Conservation (phyloP, 75 land plant species). For the Selaginella tamariscina region DNA sequence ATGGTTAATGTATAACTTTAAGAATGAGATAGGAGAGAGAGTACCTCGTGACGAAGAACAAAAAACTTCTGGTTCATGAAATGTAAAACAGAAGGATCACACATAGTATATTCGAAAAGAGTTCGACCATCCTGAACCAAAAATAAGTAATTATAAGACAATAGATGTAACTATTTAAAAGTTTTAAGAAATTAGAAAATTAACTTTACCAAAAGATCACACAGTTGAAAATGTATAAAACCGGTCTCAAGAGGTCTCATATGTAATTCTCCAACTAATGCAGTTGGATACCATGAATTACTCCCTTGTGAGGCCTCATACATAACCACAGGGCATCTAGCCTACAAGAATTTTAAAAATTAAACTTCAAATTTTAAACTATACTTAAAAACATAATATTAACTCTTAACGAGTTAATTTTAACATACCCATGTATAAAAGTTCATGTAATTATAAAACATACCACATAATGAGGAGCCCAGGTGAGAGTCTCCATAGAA, state of each 20-base stretch:
- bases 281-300: conserved; percentile 22
- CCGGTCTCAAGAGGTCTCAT: conserved; percentile 29
- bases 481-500: no score
- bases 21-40: neutral
- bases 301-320: conserved; percentile 34
- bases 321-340: conserved; percentile 32
- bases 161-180: neutral
- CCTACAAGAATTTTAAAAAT: conserved; percentile 19
- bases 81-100: conserved; percentile 26
- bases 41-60: conserved; percentile 35
- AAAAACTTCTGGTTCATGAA: conserved; percentile 24
- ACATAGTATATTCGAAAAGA: conserved; percentile 31
- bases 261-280: conserved; percentile 32
- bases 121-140: conserved; percentile 29
- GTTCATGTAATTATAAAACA: neutral
- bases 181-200: no score
- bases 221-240: conserved; percentile 28
- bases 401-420: no score
- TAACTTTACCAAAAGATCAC: conserved; percentile 30
- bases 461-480: neutral
- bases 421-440: neutral
- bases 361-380: no score
- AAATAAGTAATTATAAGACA: neutral
- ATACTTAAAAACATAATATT: no score
- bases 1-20: no score